A percentile compares a stretch with the other conserved stretches of the same genome.
Evolutionary conservation across 257 asterid genomes (phyloP).

Genomic region (Petrea volubilis): DNA sequence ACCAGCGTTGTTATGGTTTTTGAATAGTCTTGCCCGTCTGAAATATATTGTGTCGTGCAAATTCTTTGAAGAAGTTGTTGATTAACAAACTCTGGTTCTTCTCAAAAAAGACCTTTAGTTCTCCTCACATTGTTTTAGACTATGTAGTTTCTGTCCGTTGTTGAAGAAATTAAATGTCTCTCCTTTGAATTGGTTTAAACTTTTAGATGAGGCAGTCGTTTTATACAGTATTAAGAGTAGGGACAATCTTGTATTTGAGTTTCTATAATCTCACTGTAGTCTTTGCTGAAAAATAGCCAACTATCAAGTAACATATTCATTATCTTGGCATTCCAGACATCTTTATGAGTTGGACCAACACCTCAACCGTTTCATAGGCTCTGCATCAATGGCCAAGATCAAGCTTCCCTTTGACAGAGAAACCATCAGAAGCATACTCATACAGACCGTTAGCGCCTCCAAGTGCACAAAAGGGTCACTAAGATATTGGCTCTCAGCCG

Average conservation of each 20-base stretch:
- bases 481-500: slow-evolving; percentile 93
- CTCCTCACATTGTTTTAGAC: no score
- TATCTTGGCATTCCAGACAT: slow-evolving; percentile 42
- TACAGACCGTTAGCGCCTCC: slow-evolving; percentile 83
- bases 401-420: slow-evolving; percentile 69
- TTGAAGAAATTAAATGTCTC: no score
- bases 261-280: not conserved
- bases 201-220: not conserved
- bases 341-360: slow-evolving; percentile 93
- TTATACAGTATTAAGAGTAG: no score
- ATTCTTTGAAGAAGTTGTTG: not conserved
- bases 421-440: slow-evolving; percentile 62
- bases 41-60: not conserved
- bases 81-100: no score
- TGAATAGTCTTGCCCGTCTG: not conserved
- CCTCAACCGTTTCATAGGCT: slow-evolving; percentile 72
- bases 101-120: no score
- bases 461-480: slow-evolving; percentile 73
- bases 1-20: not conserved
- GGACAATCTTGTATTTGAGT: no score
- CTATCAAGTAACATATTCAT: not conserved
- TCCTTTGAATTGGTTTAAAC: not conserved
- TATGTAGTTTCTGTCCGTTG: no score
- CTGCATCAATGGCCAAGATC: slow-evolving; percentile 88
- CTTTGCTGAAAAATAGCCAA: not conserved